Conservation (phyloP, 805 yeast genomes). For the Kodamaea kaohsiungensis region DNA sequence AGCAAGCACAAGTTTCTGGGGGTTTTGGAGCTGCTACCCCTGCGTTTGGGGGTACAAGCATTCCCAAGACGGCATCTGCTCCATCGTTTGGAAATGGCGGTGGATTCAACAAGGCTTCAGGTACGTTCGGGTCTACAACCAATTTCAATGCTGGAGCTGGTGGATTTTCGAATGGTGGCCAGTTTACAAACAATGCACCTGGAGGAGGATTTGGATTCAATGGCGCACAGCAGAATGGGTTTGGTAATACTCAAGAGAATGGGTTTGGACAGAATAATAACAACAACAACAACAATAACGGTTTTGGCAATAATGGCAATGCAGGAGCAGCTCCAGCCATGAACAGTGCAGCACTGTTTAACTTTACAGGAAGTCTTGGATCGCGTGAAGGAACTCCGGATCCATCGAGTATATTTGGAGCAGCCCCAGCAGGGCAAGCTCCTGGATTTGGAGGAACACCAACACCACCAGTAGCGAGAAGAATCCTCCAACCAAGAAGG, state of each 20-base stretch:
- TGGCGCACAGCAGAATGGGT: constrained; percentile 47
- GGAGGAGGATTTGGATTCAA: not conserved
- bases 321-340: not conserved
- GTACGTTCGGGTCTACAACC: not conserved
- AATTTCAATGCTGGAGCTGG: not conserved
- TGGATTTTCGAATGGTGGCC: not conserved
- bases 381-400: constrained; percentile 31
- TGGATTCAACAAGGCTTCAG: not conserved
- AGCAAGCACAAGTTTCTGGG: not conserved
- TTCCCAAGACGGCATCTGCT: not conserved
- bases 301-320: not conserved
- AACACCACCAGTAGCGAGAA: constrained; percentile 10
- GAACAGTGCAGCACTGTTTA: constrained; percentile 15
- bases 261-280: constrained; percentile 62
- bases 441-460: constrained; percentile 7
- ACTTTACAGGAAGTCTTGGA: constrained; percentile 21
- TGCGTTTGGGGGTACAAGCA: not conserved
- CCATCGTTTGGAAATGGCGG: constrained; percentile 4
- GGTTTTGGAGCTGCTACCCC: not conserved
- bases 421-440: constrained; percentile 3
- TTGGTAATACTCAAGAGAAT: constrained; percentile 99
- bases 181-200: not conserved
- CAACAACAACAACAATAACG: not conserved
- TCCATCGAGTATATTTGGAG: constrained; percentile 33
- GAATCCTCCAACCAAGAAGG: constrained; percentile 14